Percentiles rank a stretch among this genome's conserved stretches.
phyloP scores from a whole-genome alignment of 768 basidiomycete species.

The Suillus subluteus region DNA sequence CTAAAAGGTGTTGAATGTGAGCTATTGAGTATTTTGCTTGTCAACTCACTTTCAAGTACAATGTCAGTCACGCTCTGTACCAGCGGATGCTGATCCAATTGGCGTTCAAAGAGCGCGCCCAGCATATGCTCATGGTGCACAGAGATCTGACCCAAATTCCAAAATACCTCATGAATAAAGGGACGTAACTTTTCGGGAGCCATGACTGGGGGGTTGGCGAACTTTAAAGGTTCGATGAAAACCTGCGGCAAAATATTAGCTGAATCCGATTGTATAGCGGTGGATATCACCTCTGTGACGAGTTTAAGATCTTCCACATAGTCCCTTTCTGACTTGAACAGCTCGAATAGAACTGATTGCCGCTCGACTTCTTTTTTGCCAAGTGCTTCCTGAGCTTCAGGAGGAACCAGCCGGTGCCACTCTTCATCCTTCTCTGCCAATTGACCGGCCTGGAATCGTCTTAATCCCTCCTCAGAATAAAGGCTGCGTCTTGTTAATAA shows the following conservation, averaged over 20 bases:
- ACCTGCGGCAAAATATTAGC: constrained; percentile 46
- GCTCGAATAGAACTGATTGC: constrained; percentile 86
- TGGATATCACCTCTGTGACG: constrained; percentile 59
- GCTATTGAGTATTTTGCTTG: constrained; percentile 10
- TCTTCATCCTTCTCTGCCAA: constrained; percentile 73
- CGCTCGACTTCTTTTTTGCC: constrained; percentile 80
- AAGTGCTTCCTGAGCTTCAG: constrained; percentile 69
- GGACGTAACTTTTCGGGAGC: constrained; percentile 50
- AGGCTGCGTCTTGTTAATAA: constrained; percentile 43
- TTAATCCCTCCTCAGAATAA: constrained; percentile 63
- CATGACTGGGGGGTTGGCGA: constrained; percentile 69
- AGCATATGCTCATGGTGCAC: constrained; percentile 71
- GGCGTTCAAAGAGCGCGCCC: constrained; percentile 72
- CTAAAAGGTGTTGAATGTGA: constrained; percentile 28
- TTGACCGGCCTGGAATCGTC: constrained; percentile 68
- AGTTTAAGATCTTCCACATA: constrained; percentile 83
- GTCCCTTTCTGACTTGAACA: constrained; percentile 87
- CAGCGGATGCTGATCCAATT: constrained; percentile 84
- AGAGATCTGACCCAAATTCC: constrained; percentile 73
- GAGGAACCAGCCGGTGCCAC: constrained; percentile 81
- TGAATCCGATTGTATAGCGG: constrained; percentile 1
- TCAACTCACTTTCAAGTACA: constrained; percentile 69
- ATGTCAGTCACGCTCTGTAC: constrained; percentile 85
- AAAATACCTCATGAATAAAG: constrained; percentile 85
- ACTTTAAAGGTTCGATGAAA: constrained; percentile 68